Base-by-base conservation (phyloP, 306 rosid species). In the Medicago truncatula region DNA sequence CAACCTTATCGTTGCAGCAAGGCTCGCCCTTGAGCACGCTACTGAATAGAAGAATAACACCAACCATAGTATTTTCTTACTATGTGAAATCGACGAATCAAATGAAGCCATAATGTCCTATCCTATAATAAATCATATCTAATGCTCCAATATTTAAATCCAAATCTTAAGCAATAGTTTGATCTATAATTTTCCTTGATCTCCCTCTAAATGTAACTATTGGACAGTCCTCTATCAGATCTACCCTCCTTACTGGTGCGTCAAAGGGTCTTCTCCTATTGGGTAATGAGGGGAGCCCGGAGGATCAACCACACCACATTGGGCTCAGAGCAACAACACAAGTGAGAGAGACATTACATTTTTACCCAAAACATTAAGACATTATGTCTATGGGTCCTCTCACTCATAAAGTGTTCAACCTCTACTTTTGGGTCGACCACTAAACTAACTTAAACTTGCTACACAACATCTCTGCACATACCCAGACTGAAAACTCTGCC, bases 1-100 rank as follows among this genome's bases (percentile, higher is more conserved):
- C 64, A 59, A 38, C 28, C 49, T 38, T 38, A 36, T 63, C 47
- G n/a, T 34, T 62, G 46, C 67, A 31, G 21, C 67, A 31, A 28
- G 46, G 67, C 13, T 62, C 23, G 8, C 20, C 43, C 67, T 34
- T 21, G 63, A 21, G 36, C 63, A 57, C 36, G 4, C 5, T 10
- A 40, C 15, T 36, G 38, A 43, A 43, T 59, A 23, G 13, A 34
- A 67, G 13, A 44, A 23, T 23, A 67, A 69, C 41, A 49, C 46
- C 20, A 23, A 49, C 21, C 25, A 69, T 15, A 69, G 41, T 36
- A 8, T 69, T 47, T n/a, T 8, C 59, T 41, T 2, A 28, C 44
- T 25, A 69, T 15, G 41, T 47, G 10, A 8, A 64, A 17, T 64
- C 31, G 9, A 40, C 31, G 38, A 67, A 67, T 13, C 21, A 62